Conservation (phyloP, 352 stramenopile genomes). For the Phytophthora pini region DNA sequence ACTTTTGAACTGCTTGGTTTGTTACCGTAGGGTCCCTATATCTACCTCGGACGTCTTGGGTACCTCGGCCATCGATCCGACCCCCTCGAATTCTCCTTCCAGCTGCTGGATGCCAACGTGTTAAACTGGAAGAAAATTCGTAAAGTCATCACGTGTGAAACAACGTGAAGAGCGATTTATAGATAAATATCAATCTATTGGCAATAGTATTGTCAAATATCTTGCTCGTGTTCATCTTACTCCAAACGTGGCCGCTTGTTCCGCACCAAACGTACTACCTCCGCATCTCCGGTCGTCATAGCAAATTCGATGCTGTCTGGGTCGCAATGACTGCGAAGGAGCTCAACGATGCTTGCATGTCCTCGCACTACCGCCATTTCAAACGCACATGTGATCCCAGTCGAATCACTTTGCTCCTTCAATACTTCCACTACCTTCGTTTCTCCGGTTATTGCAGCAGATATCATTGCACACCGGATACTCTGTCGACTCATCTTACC, state of each 20-base stretch:
- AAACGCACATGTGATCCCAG: conserved; percentile 18
- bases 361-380: conserved; percentile 20
- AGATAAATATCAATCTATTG: too few species aligned
- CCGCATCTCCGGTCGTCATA: conserved; percentile 5
- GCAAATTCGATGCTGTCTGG: conserved; percentile 11
- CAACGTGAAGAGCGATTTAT: too few species aligned
- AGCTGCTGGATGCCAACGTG: conserved; percentile 57
- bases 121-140: conserved; percentile 36
- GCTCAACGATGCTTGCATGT: background rate
- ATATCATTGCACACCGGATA: conserved; percentile 19
- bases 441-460: conserved; percentile 12
- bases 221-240: background rate
- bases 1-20: conserved; percentile 1
- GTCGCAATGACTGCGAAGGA: conserved; percentile 16
- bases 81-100: conserved; percentile 68
- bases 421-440: conserved; percentile 8
- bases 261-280: conserved; percentile 8
- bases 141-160: background rate
- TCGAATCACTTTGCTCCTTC: conserved; percentile 15
- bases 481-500: conserved; percentile 10
- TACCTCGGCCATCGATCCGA: conserved; percentile 49
- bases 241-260: conserved; percentile 15
- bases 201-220: too few species aligned
- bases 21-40: conserved; percentile 48
- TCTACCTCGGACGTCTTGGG: conserved; percentile 74